A percentile compares a stretch with the other conserved stretches of the same genome.
Conservation (phyloP, 2,329 filamentous ascomycete species). For the Verticillium dahliae region DNA sequence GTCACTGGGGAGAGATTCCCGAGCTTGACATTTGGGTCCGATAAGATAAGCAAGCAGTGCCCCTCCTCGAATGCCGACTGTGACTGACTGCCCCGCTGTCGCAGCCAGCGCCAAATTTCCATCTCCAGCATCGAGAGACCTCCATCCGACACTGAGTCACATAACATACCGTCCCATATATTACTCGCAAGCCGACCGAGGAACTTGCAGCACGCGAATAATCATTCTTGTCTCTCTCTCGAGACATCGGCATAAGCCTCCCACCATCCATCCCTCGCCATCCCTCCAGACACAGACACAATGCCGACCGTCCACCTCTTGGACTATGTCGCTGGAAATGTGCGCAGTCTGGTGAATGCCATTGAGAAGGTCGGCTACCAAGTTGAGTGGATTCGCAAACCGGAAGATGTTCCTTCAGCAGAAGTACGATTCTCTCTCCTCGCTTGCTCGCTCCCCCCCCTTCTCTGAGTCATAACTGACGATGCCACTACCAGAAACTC, state of each 20-base stretch:
- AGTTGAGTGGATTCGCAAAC: constrained; percentile 84
- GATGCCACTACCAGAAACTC: constrained; percentile 58
- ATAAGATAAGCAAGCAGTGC: constrained; percentile 4
- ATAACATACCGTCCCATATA: background rate
- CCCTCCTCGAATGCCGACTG: background rate
- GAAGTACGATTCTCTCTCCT: constrained; percentile 51
- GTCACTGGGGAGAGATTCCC: no score
- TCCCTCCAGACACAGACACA: background rate
- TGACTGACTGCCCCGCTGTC: constrained; percentile 18
- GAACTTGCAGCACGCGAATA: background rate
- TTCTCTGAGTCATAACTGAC: constrained; percentile 6
- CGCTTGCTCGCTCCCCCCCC: background rate
- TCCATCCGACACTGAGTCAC: background rate
- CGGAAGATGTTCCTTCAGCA: constrained; percentile 76
- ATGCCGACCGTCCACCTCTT: constrained; percentile 75
- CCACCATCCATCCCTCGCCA: background rate
- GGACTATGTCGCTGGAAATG: constrained; percentile 93
- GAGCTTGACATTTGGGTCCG: background rate
- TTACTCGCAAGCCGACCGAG: background rate
- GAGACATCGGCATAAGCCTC: background rate
- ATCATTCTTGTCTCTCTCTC: background rate
- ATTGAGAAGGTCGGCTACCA: constrained; percentile 93
- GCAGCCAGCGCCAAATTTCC: constrained; percentile 10
- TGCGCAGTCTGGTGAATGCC: constrained; percentile 92
- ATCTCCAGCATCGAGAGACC: background rate